Evolutionary conservation across 768 basidiomycete genomes (phyloP).

Genomic region (Tephrocybe rancida): DNA sequence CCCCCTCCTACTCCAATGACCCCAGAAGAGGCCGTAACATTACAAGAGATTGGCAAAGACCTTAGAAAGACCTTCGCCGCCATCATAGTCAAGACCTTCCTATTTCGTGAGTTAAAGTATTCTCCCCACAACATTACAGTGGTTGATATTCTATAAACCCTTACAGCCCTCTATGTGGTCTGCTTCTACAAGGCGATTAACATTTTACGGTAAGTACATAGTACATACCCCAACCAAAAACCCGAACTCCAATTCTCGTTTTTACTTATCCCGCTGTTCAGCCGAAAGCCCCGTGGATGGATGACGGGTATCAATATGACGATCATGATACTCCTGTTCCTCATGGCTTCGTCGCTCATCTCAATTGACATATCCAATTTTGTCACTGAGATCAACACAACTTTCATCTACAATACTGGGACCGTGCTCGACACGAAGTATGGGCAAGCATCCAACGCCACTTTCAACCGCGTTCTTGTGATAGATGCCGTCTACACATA

Average conservation of each 20-base stretch:
- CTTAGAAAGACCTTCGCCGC: conserved; percentile 8
- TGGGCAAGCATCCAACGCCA: not conserved
- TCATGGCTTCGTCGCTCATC: conserved; percentile 2
- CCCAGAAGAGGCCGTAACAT: not conserved
- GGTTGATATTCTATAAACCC: not conserved
- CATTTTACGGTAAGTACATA: not conserved
- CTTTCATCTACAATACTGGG: conserved; percentile 3
- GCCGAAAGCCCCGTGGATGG: conserved; percentile 2
- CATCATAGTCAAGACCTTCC: conserved; percentile 3
- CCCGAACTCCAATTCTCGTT: not conserved
- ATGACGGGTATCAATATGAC: conserved; percentile 7
- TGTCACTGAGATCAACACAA: conserved; percentile 2
- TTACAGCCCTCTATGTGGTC: conserved; percentile 1
- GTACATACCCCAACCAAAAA: not conserved
- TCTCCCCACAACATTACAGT: too few species aligned
- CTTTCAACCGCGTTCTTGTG: conserved; percentile 3
- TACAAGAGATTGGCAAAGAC: conserved; percentile 4
- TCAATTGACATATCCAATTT: conserved; percentile 7
- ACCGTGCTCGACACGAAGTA: conserved; percentile 1
- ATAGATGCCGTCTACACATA: conserved; percentile 8
- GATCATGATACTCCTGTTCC: conserved; percentile 9
- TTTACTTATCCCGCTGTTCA: not conserved
- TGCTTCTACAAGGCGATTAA: conserved; percentile 6
- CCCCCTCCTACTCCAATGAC: not conserved
- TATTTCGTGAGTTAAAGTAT: conserved; percentile 3